Evolutionary conservation across 2,329 filamentous ascomycete species (phyloP).

Genomic region (Zymoseptoria crescenta): DNA sequence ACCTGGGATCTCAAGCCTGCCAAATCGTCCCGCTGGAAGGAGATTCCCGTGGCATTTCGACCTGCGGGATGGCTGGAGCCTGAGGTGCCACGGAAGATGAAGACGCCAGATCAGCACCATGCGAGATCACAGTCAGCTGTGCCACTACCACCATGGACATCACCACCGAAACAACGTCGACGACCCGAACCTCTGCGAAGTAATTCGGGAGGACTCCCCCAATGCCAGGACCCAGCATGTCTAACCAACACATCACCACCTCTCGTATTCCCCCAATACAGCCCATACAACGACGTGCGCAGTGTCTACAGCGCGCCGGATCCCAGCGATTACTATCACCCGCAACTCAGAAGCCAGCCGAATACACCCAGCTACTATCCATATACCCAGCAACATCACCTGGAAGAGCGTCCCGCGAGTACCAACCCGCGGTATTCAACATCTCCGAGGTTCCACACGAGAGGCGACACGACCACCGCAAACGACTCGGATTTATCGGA

Average conservation of each 20-base stretch:
- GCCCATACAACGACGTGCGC: slow-evolving; percentile 14
- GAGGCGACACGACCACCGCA: slow-evolving; percentile 6
- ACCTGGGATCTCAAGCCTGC: not conserved
- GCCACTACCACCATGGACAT: not conserved
- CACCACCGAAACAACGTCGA: not conserved
- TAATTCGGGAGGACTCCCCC: not conserved
- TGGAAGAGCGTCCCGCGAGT: slow-evolving; percentile 5
- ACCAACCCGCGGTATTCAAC: slow-evolving; percentile 14
- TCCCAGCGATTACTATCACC: slow-evolving; percentile 2
- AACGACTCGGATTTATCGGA: slow-evolving; percentile 22
- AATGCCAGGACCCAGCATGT: not conserved
- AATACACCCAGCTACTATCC: slow-evolving; percentile 14
- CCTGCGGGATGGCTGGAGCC: not conserved
- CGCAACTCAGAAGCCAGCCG: slow-evolving; percentile 23
- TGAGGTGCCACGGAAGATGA: not conserved
- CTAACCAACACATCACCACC: not conserved
- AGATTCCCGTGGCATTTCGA: not conserved
- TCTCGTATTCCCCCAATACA: slow-evolving; percentile 3
- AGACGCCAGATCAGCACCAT: not conserved
- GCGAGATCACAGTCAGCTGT: not conserved
- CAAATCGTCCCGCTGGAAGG: not conserved
- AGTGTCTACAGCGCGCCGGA: slow-evolving; percentile 7
- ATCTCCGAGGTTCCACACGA: slow-evolving; percentile 12
- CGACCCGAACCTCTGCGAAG: not conserved
- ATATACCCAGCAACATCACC: slow-evolving; percentile 1